phyloP scores from a whole-genome alignment of 139 green algal genomes.

The Spirogloea muscicola region DNA sequence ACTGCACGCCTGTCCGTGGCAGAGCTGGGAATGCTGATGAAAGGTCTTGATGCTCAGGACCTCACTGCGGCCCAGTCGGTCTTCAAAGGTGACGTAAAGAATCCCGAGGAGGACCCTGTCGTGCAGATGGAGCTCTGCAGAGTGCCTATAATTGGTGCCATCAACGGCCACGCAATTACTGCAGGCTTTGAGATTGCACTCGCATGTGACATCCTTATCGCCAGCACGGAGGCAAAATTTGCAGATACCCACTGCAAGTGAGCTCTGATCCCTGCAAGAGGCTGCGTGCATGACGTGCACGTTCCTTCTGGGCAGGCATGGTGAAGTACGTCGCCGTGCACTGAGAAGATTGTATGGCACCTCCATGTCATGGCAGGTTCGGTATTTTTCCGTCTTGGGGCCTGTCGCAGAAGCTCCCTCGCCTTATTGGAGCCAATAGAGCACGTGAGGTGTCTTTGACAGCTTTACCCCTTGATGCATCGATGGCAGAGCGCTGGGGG shows the following conservation, averaged over 20 bases:
- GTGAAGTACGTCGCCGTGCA: too few species aligned
- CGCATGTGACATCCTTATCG: conserved; percentile 53
- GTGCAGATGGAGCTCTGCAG: conserved; percentile 52
- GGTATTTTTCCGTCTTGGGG: conserved; percentile 43
- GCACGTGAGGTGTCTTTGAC: conserved; percentile 41
- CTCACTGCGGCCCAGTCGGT: conserved; percentile 37
- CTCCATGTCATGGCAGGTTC: too few species aligned
- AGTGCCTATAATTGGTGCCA: conserved; percentile 52
- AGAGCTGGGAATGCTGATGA: too few species aligned
- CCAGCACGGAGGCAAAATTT: conserved; percentile 35
- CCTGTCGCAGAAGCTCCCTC: conserved; percentile 53
- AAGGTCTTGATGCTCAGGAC: conserved; percentile 11
- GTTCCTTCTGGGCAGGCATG: too few species aligned
- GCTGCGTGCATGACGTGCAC: too few species aligned
- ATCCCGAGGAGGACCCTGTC: conserved; percentile 45
- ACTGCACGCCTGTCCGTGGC: too few species aligned
- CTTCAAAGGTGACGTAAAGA: conserved; percentile 38
- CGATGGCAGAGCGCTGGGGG: conserved; percentile 39
- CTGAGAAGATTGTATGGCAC: too few species aligned
- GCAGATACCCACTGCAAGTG: conserved; percentile 51
- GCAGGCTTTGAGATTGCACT: conserved; percentile 56
- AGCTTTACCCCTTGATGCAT: conserved; percentile 24
- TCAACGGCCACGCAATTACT: conserved; percentile 52
- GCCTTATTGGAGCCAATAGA: conserved; percentile 46
- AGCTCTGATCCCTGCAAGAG: too few species aligned